Evolutionary conservation across 257 asterid species (phyloP), one percentile per base, ranked within the genome.

Genomic region (Fraxinus excelsior): DNA sequence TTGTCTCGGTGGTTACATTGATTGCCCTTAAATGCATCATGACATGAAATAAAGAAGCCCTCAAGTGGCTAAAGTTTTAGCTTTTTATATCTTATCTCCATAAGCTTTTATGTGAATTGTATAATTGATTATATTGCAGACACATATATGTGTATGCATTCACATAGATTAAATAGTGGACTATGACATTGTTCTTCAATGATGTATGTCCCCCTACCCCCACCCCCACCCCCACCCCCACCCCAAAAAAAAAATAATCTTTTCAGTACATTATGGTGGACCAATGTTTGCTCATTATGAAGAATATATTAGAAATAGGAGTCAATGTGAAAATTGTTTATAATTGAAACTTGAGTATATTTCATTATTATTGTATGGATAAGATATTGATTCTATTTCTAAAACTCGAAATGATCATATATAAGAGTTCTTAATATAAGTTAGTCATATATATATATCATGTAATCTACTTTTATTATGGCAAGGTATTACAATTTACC

Each of bases 181-280:
- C 14, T 62, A 31, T 23, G 68, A 31, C 32, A 25, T 62, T 62
- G 68, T 62, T 76, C 74, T 56, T 35, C 16, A 79, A 72, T 73
- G 66, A 78, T 84, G 73, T 25, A 0, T 7, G 35, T 18, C 42
- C 42, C 19, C 5, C 65, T 38, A n/a, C 31, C 32, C 32, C 32
- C 32, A 28, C 32, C 32, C 32, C 32, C 32, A 3, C 32, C 0
- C 32, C 2, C 3, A 28, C 32, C 32, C 32, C 32, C 32, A 3
- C 32, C 0, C 32, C 2, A 2, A n/a, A n/a, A n/a, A n/a, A n/a
- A n/a, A n/a, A n/a, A n/a, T 2, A 35, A 32, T 68, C 76, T 82
- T 78, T 67, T 31, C 85, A 66, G 71, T 82, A 77, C 79, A 74
- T 65, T 72, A 64, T 29, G 67, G 85, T 82, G 88, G 85, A 80